Conservation (phyloP, 495 filamentous ascomycete species). For the Paragyromitra xinjiangensis region DNA sequence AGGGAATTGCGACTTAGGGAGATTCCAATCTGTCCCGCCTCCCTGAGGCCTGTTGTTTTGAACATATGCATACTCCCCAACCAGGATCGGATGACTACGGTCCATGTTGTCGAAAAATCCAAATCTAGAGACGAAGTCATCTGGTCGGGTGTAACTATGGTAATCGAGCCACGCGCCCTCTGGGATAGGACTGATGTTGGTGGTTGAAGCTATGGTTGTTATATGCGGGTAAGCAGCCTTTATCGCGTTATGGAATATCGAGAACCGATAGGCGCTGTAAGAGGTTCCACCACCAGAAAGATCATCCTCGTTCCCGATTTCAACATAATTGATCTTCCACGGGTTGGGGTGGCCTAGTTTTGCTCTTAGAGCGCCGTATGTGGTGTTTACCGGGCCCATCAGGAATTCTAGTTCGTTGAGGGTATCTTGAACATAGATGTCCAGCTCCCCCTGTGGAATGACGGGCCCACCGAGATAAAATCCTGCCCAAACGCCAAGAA, state of each 20-base stretch:
- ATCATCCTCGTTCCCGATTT: conserved; percentile 67
- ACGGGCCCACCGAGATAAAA: conserved; percentile 61
- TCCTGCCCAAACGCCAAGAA: conserved; percentile 64
- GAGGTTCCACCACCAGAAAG: conserved; percentile 58
- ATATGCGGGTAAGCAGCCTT: conserved; percentile 64
- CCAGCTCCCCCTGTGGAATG: conserved; percentile 9
- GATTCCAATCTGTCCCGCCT: conserved; percentile 18
- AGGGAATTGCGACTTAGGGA: conserved; percentile 15
- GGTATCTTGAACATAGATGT: conserved; percentile 14
- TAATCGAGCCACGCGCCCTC: conserved; percentile 60
- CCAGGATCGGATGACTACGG: conserved; percentile 35
- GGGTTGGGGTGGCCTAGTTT: conserved; percentile 63
- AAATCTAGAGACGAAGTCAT: conserved; percentile 44
- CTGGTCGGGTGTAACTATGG: conserved; percentile 28
- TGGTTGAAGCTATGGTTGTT: conserved; percentile 61
- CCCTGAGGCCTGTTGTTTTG: conserved; percentile 24
- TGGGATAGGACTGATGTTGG: conserved; percentile 60
- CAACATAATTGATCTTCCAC: conserved; percentile 63
- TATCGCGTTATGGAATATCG: conserved; percentile 63
- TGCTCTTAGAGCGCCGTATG: conserved; percentile 62
- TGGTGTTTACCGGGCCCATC: conserved; percentile 59
- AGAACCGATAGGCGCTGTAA: conserved; percentile 63
- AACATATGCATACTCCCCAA: conserved; percentile 36
- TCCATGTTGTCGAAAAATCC: conserved; percentile 58
- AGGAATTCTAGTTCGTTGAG: conserved; percentile 56